phyloP scores from a whole-genome alignment of 179 eudicot species.

The Silene vulgaris region DNA sequence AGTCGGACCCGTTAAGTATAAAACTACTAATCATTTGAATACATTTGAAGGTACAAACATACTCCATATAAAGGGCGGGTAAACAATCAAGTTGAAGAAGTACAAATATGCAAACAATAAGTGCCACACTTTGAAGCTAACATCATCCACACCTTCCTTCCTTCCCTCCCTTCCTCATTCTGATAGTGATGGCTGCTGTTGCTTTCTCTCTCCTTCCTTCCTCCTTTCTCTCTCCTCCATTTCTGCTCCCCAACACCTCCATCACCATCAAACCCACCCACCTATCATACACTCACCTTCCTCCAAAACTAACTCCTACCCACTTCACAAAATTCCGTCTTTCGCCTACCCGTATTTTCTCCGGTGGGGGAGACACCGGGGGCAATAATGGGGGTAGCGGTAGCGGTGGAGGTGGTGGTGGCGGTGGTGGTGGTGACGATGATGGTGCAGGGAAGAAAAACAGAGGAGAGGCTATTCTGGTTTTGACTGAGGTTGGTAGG shows the following conservation, averaged over 20 bases:
- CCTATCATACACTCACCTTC: background rate
- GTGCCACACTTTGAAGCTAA: slow-evolving; percentile 22
- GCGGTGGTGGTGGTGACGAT: slow-evolving; percentile 21
- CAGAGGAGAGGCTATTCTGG: slow-evolving; percentile 42
- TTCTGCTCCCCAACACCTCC: background rate
- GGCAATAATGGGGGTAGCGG: slow-evolving; percentile 19
- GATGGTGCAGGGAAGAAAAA: slow-evolving; percentile 41
- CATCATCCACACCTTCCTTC: slow-evolving; percentile 16
- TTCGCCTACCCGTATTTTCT: slow-evolving; percentile 15
- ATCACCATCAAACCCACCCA: slow-evolving; percentile 15
- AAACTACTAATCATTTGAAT: too few species aligned
- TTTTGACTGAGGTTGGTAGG: slow-evolving; percentile 42
- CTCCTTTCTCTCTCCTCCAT: slow-evolving; percentile 8
- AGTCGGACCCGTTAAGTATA: too few species aligned
- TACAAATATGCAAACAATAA: background rate
- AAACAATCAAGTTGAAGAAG: background rate
- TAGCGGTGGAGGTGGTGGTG: slow-evolving; percentile 28
- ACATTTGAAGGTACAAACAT: too few species aligned
- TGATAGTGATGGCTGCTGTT: slow-evolving; percentile 26
- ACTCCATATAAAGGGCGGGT: too few species aligned
- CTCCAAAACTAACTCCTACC: slow-evolving; percentile 16
- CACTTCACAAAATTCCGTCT: slow-evolving; percentile 11
- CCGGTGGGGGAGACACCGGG: slow-evolving; percentile 23
- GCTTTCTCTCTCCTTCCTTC: slow-evolving; percentile 20
- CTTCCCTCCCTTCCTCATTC: background rate